Evolutionary conservation across 2,329 filamentous ascomycete species (phyloP).

Genomic region (Cladosporium halotolerans): DNA sequence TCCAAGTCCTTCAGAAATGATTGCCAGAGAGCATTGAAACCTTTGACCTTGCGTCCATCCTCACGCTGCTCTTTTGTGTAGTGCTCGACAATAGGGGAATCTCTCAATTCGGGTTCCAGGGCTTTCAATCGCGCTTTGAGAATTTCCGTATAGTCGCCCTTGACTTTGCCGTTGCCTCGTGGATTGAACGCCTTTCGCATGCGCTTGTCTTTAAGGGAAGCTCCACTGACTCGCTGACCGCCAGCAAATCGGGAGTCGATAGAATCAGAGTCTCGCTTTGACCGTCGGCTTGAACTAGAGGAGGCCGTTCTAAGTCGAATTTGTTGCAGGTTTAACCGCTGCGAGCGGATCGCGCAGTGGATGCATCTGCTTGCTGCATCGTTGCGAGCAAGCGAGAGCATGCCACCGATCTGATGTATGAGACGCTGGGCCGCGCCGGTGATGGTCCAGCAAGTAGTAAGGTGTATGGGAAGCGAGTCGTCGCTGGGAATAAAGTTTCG

Average conservation of each 20-base stretch:
- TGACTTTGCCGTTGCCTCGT: not conserved
- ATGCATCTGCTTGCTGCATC: slow-evolving; percentile 30
- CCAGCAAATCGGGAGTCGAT: not conserved
- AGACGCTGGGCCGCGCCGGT: not conserved
- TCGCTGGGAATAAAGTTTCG: not conserved
- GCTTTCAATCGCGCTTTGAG: slow-evolving; percentile 20
- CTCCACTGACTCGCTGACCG: not conserved
- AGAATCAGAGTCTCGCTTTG: not conserved
- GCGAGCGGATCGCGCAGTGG: slow-evolving; percentile 34
- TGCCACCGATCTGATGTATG: slow-evolving; percentile 7
- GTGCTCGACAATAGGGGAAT: slow-evolving; percentile 27
- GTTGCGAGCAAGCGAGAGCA: slow-evolving; percentile 13
- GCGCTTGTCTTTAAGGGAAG: not conserved
- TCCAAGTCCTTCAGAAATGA: slow-evolving; percentile 15
- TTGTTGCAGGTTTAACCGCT: slow-evolving; percentile 23
- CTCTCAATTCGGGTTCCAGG: slow-evolving; percentile 25
- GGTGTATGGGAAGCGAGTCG: not conserved
- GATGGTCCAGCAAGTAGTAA: not conserved
- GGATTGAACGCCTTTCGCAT: not conserved
- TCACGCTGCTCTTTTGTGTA: slow-evolving; percentile 21
- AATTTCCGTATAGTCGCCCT: slow-evolving; percentile 16
- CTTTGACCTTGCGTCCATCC: slow-evolving; percentile 12
- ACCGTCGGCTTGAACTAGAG: not conserved
- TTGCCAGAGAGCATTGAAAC: slow-evolving; percentile 24
- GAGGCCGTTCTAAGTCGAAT: slow-evolving; percentile 22